phyloP scores from a whole-genome alignment of 306 rosid species.

The Vigna mungo region DNA sequence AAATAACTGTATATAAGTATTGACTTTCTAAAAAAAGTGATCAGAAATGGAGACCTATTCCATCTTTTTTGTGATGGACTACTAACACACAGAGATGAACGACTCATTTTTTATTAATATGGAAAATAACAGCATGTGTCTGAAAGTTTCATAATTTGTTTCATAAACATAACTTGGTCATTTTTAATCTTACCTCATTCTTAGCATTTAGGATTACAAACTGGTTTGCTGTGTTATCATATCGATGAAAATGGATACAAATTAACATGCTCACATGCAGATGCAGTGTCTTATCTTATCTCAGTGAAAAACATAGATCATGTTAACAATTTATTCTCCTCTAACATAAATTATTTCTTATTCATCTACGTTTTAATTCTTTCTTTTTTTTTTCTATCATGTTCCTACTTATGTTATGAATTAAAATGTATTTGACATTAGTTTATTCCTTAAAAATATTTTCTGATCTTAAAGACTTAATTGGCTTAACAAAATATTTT shows the following conservation, averaged over 20 bases:
- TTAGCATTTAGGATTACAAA: slow-evolving; percentile 12
- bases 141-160: slow-evolving; percentile 7
- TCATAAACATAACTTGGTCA: slow-evolving; percentile 24
- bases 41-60: slow-evolving; percentile 16
- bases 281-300: background rate
- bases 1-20: no score
- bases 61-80: slow-evolving; percentile 28
- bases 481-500: background rate
- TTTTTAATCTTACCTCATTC: slow-evolving; percentile 22
- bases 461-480: background rate
- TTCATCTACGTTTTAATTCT: background rate
- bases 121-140: slow-evolving; percentile 30
- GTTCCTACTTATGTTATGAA: background rate
- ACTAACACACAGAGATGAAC: slow-evolving; percentile 36
- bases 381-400: background rate
- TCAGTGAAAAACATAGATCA: background rate
- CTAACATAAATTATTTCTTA: background rate
- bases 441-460: background rate
- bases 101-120: slow-evolving; percentile 16
- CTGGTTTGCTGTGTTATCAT: background rate
- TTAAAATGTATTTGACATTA: background rate
- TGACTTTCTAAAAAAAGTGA: background rate
- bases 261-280: slow-evolving; percentile 21
- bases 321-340: background rate
- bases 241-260: slow-evolving; percentile 7